A percentile compares a stretch with the other conserved stretches of the same genome.
These are phyloP conservation scores for Phytophthora pinifolia DNA, from an alignment of 352 stramenopile genomes.

Conservation along the genomic window DNA sequence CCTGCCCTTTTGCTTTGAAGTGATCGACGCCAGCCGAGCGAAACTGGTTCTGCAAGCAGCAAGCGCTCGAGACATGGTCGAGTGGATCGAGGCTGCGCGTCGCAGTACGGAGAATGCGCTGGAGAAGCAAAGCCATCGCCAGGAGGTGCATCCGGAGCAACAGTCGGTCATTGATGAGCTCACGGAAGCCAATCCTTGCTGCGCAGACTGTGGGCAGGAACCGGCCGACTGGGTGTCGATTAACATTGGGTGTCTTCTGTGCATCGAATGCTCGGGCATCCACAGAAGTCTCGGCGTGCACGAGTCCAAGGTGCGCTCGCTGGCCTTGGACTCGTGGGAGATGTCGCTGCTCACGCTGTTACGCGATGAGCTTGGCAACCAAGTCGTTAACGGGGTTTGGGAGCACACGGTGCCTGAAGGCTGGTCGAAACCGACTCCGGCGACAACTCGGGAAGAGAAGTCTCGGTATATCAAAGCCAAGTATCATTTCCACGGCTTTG, in stretches of 20 bases:
- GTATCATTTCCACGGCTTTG: conserved; percentile 80
- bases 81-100: conserved; percentile 83
- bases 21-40: conserved; percentile 79
- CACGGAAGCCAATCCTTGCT: conserved; percentile 52
- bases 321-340: conserved; percentile 90
- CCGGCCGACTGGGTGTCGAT: conserved; percentile 95
- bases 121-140: conserved; percentile 81
- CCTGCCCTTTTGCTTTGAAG: conserved; percentile 78
- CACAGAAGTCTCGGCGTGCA: conserved; percentile 96
- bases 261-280: conserved; percentile 97
- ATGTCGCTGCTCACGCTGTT: conserved; percentile 71
- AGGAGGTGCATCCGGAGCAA: conserved; percentile 81
- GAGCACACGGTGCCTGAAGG: conserved; percentile 53
- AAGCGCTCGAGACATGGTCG: conserved; percentile 69
- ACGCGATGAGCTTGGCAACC: conserved; percentile 71
- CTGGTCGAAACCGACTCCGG: conserved; percentile 52
- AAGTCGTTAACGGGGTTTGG: conserved; percentile 67
- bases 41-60: conserved; percentile 78
- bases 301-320: conserved; percentile 95
- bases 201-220: conserved; percentile 71
- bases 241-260: conserved; percentile 96
- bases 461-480: conserved; percentile 85
- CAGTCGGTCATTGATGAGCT: conserved; percentile 69
- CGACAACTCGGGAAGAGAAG: conserved; percentile 68
- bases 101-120: conserved; percentile 82